Base-by-base conservation (phyloP, 1,139 yeast genomes). In the Sugiyamaella xylanicola region DNA sequence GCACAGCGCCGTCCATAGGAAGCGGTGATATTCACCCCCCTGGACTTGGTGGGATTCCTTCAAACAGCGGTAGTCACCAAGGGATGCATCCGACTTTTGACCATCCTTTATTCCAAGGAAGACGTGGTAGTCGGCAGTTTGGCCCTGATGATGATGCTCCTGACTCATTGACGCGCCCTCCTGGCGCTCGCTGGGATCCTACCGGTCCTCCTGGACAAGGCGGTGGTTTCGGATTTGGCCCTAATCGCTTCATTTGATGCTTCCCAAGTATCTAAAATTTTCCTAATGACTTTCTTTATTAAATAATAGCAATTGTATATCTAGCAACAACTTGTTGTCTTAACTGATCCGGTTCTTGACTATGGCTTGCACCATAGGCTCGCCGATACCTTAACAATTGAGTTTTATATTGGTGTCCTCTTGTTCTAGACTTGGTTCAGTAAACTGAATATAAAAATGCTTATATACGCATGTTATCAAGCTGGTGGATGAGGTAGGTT, bases 181-280 rank as follows among this genome's bases (percentile, higher is more conserved):
- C 77, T 1, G 78, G 78, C 1, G 68, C 75, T n/a, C 68, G 73
- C 25, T 75, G 66, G 61, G 77, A 74, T 55, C 67, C 69, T 5
- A 59, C 64, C n/a, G 68, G 67, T 0, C 65, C 64, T 7, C 46
- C 52, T 19, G 51, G 51, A 2, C 37, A 21, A 25, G 29, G 29
- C 15, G 39, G 46, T 15, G 52, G 52, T 8, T 48, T 48, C 17
- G 52, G 52, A 2, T 48, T 48, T 22, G 52, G 52, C 3, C 41
- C 46, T 3, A 48, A 48, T 22, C 52, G 52, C 11, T 48, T 48
- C 29, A 48, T 48, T 19, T 48, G 39, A 41, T 4, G n/a, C 32
- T 19, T 32, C 15, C 17, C 40, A 4, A 5, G 17, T 11, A 22
- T 3, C 16, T 29, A 32, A 17, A 3, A 13, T 11, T 36, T 46